These are phyloP conservation scores for Colletotrichum noveboracense DNA, from an alignment of 2,329 filamentous ascomycete species.

Conservation along the genomic window DNA sequence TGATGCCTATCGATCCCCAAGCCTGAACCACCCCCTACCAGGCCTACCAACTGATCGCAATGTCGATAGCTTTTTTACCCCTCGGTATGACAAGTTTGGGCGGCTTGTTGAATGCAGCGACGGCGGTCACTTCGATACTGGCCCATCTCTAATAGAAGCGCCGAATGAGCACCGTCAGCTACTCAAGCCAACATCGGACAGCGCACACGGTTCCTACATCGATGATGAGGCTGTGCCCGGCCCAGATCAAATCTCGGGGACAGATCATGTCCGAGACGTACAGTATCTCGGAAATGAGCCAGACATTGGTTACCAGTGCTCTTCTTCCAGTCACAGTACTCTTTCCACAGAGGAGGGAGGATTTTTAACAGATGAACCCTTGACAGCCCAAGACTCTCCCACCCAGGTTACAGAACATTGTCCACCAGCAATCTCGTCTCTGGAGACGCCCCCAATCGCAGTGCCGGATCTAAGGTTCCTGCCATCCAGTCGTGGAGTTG, in stretches of 20 bases:
- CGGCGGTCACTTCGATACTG: neutral
- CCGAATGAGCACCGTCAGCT: neutral
- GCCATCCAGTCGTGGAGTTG: conserved; percentile 3
- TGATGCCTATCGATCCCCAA: neutral
- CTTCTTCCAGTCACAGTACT: neutral
- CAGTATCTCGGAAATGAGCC: neutral
- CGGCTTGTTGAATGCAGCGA: neutral
- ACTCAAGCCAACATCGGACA: neutral
- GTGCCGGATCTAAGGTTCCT: neutral
- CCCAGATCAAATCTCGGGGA: neutral
- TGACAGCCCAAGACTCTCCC: neutral
- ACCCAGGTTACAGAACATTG: neutral
- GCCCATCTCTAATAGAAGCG: neutral
- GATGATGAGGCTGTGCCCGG: neutral
- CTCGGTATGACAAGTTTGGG: conserved; percentile 2
- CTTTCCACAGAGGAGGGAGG: neutral
- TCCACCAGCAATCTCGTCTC: neutral
- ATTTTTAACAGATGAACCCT: neutral
- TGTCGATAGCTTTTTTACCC: neutral
- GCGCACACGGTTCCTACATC: neutral
- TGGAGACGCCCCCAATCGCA: neutral
- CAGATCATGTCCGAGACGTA: neutral
- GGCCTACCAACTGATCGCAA: neutral
- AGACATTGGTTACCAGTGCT: neutral
- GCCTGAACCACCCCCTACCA: neutral